A percentile compares a stretch with the other conserved stretches of the same genome.
Conservation (phyloP, 495 filamentous ascomycete genomes). For the Trypethelium eluteriae region DNA sequence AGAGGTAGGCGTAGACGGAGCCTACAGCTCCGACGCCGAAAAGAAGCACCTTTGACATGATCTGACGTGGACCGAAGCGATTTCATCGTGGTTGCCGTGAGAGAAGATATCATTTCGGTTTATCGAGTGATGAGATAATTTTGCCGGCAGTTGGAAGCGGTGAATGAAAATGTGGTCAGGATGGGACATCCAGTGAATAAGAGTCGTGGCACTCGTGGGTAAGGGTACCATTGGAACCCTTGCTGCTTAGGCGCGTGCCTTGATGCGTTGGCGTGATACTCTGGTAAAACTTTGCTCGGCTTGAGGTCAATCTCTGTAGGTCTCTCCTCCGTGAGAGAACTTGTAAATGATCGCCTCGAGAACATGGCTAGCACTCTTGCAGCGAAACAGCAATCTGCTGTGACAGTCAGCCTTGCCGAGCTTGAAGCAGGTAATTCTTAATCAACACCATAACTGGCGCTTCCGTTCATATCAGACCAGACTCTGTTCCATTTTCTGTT, state of each 20-base stretch:
- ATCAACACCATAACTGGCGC: not conserved
- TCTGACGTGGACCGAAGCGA: not conserved
- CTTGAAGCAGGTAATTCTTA: constrained; percentile 9
- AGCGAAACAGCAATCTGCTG: not conserved
- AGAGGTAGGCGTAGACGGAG: constrained; percentile 42
- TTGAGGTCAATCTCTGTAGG: not conserved
- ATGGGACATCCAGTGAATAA: not conserved
- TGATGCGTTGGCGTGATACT: not conserved
- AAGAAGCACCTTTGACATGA: constrained; percentile 35
- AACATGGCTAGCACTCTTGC: not conserved
- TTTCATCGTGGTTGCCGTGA: not conserved
- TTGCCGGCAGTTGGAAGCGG: not conserved
- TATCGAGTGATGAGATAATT: not conserved
- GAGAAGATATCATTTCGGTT: not conserved
- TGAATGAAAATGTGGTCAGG: not conserved
- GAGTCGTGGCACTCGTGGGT: too few species aligned
- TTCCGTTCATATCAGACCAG: constrained; percentile 35
- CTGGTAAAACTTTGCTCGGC: not conserved
- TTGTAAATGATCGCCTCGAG: not conserved
- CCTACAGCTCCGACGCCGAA: constrained; percentile 50
- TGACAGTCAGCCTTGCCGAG: not conserved
- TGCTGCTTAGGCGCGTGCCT: not conserved
- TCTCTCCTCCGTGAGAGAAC: not conserved
- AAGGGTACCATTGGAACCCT: not conserved
- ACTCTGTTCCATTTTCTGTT: constrained; percentile 60